Evolutionary conservation across 2,329 filamentous ascomycete species (phyloP), one percentile per base, ranked within the genome.

Genomic region (Penicillium sp.): DNA sequence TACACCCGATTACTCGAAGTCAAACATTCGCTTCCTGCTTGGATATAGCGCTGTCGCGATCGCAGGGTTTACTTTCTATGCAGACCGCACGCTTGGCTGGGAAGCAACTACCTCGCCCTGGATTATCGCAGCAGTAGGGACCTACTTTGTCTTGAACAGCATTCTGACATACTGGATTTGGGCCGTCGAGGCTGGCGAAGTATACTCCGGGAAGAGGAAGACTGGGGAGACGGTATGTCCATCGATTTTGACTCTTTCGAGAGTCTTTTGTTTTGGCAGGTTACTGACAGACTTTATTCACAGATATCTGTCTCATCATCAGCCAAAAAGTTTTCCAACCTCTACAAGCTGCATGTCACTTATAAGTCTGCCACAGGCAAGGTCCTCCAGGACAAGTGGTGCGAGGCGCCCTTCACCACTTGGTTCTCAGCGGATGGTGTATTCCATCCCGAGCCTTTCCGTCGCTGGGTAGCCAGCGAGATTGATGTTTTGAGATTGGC

Each of bases 1-100:
- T 80, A 83, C 79, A 60, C 91, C 96, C 76, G 87, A 89, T 61
- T 88, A 97, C 77, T 82, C 77, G 55, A 86, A 94, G 45, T 85
- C 87, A 67, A 92, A 97, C 69, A 84, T 95, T 45, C 90, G 91
- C 51, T 86, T 99, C 43, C 82, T 80, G 0, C 81, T 99, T 9
- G 94, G 94, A 61, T 97, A 95, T 77, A 75, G 81, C 19, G 89
- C 91, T 58, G 91, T 97, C 67, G 73, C 82, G 56, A 86, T 97
- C 59, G 88, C 91, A 17, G 92, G 82, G 22, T 88, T 85, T 58
- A 91, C 90, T 67, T 97, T 97, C 80, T 86, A 85, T 60, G 92
- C 91, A 78, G 94, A 99, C 81, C 96, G 91, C 79, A 90, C 90
- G 70, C 80, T 91, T 45, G 93, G 92, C 65, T 97, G 94, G 82